Base-by-base conservation (phyloP, 768 basidiomycete species). In the Arthromyces matolae region DNA sequence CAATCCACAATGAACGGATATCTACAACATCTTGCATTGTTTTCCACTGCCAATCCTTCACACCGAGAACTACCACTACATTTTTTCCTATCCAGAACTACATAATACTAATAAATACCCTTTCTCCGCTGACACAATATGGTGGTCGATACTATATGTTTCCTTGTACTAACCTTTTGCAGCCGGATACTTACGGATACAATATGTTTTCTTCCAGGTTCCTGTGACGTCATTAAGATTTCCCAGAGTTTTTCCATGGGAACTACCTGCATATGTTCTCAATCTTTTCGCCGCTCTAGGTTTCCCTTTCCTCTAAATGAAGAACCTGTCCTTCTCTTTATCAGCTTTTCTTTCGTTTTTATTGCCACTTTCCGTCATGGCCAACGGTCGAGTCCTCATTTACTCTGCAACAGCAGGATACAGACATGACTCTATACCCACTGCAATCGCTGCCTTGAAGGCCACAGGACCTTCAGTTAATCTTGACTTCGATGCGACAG, bases 361-460 rank as follows among this genome's bases (percentile, higher is more conserved):
- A n/a, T n/a, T n/a, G n/a, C n/a, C n/a, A n/a, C n/a, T n/a, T n/a
- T n/a, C n/a, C n/a, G n/a, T n/a, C n/a, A n/a, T n/a, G n/a, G n/a
- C n/a, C n/a, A n/a, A n/a, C 5, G 67, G 73, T 6, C 66, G 67
- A n/a, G 57, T 88, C 8, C 69, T 86, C 27, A 76, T 83, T 14
- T 86, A 81, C 54, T 79, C 83, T 18, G 77, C 77, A 2, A 88
- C 84, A 0, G 60, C 64, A 5, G 77, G 73, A 4, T 90, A 76
- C 62, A 70, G 85, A 49, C 88, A 90, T 57, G 86, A 87, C 50
- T 84, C 82, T 3, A 89, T 89, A 47, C 86, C 86, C 0, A 78
- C 80, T 1, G 85, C 86, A 3, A 77, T 86, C 22, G 64, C 76
- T 34, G 77, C 76, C 0, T 63, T 89, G 32, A 73, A 74, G 47